phyloP scores from a whole-genome alignment of 2,329 filamentous ascomycete genomes.

The Raffaelea deltoideospora region DNA sequence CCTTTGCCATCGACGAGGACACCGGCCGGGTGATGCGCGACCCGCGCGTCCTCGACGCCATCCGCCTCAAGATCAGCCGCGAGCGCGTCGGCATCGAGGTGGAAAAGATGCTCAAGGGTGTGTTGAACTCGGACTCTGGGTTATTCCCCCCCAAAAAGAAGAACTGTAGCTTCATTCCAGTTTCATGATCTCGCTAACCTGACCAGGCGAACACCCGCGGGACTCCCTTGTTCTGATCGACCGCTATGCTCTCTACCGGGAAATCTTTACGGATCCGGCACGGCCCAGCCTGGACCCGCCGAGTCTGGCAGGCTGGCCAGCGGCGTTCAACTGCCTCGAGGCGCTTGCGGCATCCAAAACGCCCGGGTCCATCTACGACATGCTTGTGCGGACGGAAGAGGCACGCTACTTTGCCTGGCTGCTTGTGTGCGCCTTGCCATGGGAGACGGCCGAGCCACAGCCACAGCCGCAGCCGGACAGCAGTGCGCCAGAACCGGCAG shows the following conservation, averaged over 20 bases:
- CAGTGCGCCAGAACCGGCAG: too few species aligned
- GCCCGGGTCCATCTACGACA: conserved; percentile 31
- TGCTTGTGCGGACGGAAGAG: conserved; percentile 47
- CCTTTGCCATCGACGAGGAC: conserved; percentile 59
- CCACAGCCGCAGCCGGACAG: too few species aligned
- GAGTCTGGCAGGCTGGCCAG: conserved; percentile 42
- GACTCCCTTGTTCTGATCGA: conserved; percentile 51
- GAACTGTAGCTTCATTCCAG: not conserved
- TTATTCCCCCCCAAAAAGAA: too few species aligned
- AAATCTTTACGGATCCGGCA: conserved; percentile 58
- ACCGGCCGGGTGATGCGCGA: conserved; percentile 64
- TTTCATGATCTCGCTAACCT: not conserved
- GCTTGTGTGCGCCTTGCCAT: conserved; percentile 60
- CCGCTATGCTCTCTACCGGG: conserved; percentile 50
- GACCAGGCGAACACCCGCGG: conserved; percentile 40
- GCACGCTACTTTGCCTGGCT: conserved; percentile 64
- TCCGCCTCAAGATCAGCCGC: conserved; percentile 81
- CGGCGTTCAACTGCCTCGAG: conserved; percentile 49
- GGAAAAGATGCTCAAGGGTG: conserved; percentile 78
- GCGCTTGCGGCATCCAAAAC: conserved; percentile 28
- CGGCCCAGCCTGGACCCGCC: conserved; percentile 36
- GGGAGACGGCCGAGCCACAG: conserved; percentile 32
- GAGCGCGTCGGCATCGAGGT: conserved; percentile 79
- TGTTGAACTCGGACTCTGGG: conserved; percentile 1
- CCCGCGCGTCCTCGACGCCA: conserved; percentile 57